Conservation (phyloP, 2,329 filamentous ascomycete genomes). For the Xylariaceae sp. region DNA sequence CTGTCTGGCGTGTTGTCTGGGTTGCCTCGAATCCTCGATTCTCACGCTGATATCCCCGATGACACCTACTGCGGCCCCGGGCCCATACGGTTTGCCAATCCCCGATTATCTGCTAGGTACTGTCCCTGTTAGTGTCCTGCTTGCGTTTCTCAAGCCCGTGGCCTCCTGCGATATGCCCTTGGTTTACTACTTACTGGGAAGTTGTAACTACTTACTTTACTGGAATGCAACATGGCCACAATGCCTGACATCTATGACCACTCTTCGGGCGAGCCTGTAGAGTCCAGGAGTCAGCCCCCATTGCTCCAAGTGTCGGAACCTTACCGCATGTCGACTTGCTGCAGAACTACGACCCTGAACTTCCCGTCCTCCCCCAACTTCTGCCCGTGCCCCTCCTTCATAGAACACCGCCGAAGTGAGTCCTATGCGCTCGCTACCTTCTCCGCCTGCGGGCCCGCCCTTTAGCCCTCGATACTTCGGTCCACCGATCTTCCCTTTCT, state of each 20-base stretch:
- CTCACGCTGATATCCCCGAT: neutral
- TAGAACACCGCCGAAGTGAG: neutral
- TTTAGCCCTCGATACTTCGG: neutral
- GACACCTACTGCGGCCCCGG: neutral
- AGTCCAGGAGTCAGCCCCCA: neutral
- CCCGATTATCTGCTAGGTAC: neutral
- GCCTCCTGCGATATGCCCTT: neutral
- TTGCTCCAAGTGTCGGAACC: neutral
- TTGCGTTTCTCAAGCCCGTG: neutral
- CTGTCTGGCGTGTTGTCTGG: neutral
- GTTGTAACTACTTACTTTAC: no score
- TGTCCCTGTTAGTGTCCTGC: neutral
- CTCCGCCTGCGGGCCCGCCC: neutral
- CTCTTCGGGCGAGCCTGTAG: neutral
- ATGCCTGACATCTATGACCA: no score
- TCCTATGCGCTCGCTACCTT: neutral
- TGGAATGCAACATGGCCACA: neutral
- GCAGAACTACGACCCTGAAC: neutral
- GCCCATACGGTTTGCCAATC: neutral
- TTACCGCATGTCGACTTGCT: conserved; percentile 1
- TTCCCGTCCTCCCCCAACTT: neutral
- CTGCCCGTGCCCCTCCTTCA: neutral
- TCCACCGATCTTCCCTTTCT: neutral
- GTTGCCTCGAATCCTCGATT: neutral
- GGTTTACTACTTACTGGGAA: no score